These are phyloP conservation scores for Penstemon newberryi DNA, from an alignment of 257 asterid genomes.

Conservation along the genomic window DNA sequence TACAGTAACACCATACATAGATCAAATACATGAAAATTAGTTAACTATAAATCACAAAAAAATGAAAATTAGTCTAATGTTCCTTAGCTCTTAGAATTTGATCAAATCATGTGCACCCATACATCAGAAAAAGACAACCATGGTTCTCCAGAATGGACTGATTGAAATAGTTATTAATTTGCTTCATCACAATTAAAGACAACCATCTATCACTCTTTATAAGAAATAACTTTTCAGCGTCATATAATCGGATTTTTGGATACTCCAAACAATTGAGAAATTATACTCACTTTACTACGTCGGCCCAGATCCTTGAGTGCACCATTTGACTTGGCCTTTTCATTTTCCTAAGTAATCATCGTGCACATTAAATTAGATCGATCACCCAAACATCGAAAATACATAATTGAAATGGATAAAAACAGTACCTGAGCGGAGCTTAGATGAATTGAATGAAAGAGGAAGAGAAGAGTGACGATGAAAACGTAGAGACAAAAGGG, in stretches of 20 bases:
- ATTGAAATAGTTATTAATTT: too few species aligned
- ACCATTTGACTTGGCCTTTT: constrained; percentile 36
- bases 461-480: constrained; percentile 27
- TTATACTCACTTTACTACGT: constrained; percentile 62
- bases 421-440: constrained; percentile 34
- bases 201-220: not conserved
- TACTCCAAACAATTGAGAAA: not conserved
- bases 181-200: not conserved
- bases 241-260: not conserved
- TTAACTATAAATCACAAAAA: not conserved
- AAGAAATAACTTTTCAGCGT: not conserved
- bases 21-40: too few species aligned
- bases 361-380: constrained; percentile 17
- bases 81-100: not conserved
- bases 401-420: not conserved
- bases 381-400: not conserved
- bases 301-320: constrained; percentile 60
- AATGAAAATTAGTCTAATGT: not conserved
- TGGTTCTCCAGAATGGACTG: not conserved
- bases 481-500: constrained; percentile 20
- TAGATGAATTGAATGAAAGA: constrained; percentile 19
- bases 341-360: constrained; percentile 42
- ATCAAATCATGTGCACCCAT: not conserved
- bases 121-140: not conserved
- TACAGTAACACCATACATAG: not conserved